Base-by-base conservation (phyloP, 352 stramenopile genomes). In the Phytophthora brassicae region DNA sequence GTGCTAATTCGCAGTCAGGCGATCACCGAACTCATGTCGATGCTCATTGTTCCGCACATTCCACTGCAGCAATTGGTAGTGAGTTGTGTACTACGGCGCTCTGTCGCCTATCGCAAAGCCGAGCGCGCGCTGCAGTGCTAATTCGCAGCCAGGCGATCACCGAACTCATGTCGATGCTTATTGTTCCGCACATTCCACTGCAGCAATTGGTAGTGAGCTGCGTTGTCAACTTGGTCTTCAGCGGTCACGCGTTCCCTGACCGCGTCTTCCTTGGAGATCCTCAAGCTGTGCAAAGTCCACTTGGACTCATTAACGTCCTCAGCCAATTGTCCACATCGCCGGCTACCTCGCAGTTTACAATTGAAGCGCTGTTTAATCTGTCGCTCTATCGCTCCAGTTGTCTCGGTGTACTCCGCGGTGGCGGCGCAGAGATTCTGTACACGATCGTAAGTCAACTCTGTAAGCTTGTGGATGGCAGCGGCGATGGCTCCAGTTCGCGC, bases 231-330 rank as follows among this genome's bases (percentile, higher is more conserved):
- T 63, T 94, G n/a, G 67, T 92, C 4, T 83, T 71, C 50, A 75
- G 84, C 48, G 77, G 81, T 2, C 76, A 88, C 38, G 44, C 60
- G 1, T 90, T 94, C 33, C 74, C 81, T 0, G 85, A 92, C n/a
- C 81, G 80, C 2, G 71, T 92, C 6, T 90, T 90, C 36, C n/a
- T 88, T 12, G 85, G 85, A 2, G 85, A 91, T 16, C 79, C 81
- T 0, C 81, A 90, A 16, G 77, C 80, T 5, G 67, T 84, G 1
- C 81, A 91, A 52, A 91, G 80, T 29, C 81, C 86, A 8, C 57
- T 88, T 4, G 85, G 85, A 0, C 53, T 94, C 11, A 66, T 94
- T 54, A 84, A 62, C n/a, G 72, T 90, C n/a, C 59, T 86, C 6
- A 79, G 52, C 5, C 81, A 92, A 31, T 45, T 91, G 12, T 79